These are phyloP conservation scores for Solanum microdontum DNA, from an alignment of 257 asterid genomes.

Conservation along the genomic window DNA sequence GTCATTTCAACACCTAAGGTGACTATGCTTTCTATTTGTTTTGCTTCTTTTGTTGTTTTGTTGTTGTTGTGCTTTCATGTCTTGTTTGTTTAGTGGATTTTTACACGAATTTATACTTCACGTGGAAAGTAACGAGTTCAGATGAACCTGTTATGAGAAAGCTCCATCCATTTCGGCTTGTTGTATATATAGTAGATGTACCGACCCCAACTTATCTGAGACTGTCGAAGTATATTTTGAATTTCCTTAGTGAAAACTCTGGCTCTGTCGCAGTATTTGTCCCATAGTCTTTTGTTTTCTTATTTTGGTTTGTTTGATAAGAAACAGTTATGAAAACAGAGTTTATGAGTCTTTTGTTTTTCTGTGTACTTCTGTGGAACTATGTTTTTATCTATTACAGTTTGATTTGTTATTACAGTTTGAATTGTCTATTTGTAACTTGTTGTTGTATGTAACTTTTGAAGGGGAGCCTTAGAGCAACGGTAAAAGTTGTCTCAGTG, in stretches of 20 bases:
- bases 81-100: not conserved
- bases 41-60: not conserved
- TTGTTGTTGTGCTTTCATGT: not conserved
- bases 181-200: not conserved
- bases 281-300: not conserved
- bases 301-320: not conserved
- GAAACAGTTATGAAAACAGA: not conserved
- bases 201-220: not conserved
- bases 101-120: not conserved
- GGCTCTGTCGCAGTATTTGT: not conserved
- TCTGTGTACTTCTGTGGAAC: not conserved
- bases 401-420: not conserved
- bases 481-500: not conserved
- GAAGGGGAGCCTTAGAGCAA: not conserved
- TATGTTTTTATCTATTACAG: not conserved
- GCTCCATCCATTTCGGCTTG: not conserved
- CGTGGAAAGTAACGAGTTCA: not conserved
- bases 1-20: constrained; percentile 19
- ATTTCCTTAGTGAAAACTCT: not conserved
- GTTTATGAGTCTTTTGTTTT: not conserved
- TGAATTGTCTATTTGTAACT: not conserved
- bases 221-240: not conserved
- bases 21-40: not conserved
- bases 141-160: not conserved
- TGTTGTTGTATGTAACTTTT: not conserved